Percentiles rank a stretch among this genome's conserved stretches.
These are phyloP conservation scores for Chlamydomonas asymmetrica DNA, from an alignment of 139 green algal genomes.

Conservation along the genomic window DNA sequence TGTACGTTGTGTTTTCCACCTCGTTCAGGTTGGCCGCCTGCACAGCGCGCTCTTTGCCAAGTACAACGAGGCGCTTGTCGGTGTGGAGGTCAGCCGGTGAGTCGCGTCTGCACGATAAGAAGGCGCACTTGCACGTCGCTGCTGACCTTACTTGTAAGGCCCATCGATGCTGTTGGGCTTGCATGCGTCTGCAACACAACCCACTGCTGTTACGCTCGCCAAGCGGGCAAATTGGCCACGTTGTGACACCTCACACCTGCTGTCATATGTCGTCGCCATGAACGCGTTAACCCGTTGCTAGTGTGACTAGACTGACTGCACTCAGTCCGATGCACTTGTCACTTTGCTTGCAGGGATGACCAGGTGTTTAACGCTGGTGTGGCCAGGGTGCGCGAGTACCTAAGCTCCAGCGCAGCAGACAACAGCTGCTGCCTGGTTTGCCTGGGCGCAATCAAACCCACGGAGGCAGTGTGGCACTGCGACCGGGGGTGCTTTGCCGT, in stretches of 20 bases:
- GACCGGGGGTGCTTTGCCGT: constrained; percentile 59
- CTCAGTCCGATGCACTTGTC: not conserved
- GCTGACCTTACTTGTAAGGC: no score
- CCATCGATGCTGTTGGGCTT: no score
- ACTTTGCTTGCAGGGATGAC: not conserved
- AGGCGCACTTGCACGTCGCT: no score
- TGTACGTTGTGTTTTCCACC: no score
- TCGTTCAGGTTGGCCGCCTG: no score
- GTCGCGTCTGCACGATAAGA: no score
- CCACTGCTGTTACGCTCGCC: not conserved
- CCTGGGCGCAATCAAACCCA: constrained; percentile 53
- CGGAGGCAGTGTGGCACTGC: constrained; percentile 71
- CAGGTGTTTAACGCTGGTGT: constrained; percentile 44
- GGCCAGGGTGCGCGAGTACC: constrained; percentile 57
- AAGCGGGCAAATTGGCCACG: not conserved
- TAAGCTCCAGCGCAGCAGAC: constrained; percentile 40
- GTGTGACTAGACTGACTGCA: not conserved
- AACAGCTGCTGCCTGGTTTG: constrained; percentile 66
- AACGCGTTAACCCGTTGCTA: not conserved
- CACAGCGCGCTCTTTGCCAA: no score
- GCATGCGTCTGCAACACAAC: no score
- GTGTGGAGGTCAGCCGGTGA: no score
- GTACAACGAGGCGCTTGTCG: no score
- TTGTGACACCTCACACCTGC: not conserved
- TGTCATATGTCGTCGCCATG: no score